phyloP scores from a whole-genome alignment of 495 filamentous ascomycete species.

The Geoglossum glabrum region DNA sequence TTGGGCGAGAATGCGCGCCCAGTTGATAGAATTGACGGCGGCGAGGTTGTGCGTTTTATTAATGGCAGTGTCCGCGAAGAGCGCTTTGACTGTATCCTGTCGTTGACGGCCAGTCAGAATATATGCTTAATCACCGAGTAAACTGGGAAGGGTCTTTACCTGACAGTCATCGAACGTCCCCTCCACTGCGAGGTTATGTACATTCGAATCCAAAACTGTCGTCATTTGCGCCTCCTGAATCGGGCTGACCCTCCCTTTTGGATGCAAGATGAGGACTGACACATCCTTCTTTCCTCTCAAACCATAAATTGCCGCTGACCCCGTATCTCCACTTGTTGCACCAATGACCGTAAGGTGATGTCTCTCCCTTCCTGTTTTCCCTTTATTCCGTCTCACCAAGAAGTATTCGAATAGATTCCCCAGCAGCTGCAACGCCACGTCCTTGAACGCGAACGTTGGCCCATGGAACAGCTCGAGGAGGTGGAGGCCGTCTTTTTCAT shows the following conservation, averaged over 20 bases:
- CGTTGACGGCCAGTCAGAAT: background rate
- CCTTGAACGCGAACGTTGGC: conserved; percentile 92
- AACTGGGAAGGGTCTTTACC: conserved; percentile 19
- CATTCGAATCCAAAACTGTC: conserved; percentile 66
- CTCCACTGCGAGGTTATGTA: conserved; percentile 68
- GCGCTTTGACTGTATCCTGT: conserved; percentile 76
- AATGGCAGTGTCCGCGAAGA: conserved; percentile 63
- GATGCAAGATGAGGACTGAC: conserved; percentile 73
- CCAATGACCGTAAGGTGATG: conserved; percentile 82
- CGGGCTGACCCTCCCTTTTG: conserved; percentile 61
- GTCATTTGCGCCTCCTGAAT: conserved; percentile 96
- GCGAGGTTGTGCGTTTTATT: conserved; percentile 57
- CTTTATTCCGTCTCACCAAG: conserved; percentile 58
- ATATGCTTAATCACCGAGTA: background rate
- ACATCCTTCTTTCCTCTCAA: conserved; percentile 93
- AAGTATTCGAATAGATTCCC: conserved; percentile 97
- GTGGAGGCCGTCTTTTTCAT: conserved; percentile 46
- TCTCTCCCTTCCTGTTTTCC: conserved; percentile 45
- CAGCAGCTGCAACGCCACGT: conserved; percentile 73
- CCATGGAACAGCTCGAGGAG: conserved; percentile 93
- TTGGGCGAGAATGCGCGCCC: conserved; percentile 77
- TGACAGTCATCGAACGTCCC: conserved; percentile 94
- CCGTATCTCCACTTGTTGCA: conserved; percentile 86
- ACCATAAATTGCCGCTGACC: conserved; percentile 92
- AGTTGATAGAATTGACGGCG: conserved; percentile 85